Evolutionary conservation across 805 yeast genomes (phyloP), one percentile per base, ranked within the genome.

Genomic region (Nakazawaea wyomingensis): DNA sequence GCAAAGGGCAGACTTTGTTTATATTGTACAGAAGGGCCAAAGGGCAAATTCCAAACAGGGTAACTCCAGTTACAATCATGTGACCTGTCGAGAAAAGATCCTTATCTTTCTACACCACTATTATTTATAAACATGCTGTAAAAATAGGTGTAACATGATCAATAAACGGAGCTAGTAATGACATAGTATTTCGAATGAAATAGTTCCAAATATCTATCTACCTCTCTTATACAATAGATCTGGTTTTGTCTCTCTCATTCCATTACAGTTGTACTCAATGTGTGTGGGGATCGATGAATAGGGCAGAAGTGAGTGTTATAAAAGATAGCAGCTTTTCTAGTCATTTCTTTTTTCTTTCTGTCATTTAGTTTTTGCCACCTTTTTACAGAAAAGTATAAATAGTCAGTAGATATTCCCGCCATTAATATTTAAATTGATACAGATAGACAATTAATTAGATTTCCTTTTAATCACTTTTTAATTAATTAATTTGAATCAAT

Each of bases 11-110:
- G n/a, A n/a, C n/a, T n/a, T n/a, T n/a, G n/a, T n/a, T n/a, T n/a
- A n/a, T n/a, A n/a, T n/a, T n/a, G n/a, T n/a, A n/a, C n/a, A n/a
- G n/a, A 24, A 24, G 27, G 11, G 11, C 11, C 8, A 24, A 24
- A 24, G 27, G 27, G 27, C 27, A 24, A 9, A 11, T 24, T 8
- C 8, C 27, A 24, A 3, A 24, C 11, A 9, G 27, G 28, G 37
- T 34, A 21, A 22, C 41, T 13, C 17, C 5, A 9, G 35, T 11
- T 11, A 38, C 24, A 38, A 38, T 27, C 32, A 38, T 17, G 36
- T 16, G 31, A 30, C 41, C n/a, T 7, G 16, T 34, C 28, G 16
- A 34, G 27, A 34, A 16, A 34, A 21, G 27, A 9, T 24, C 27
- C 27, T 24, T 24, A 24, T 24, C 27, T 24, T 24, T 24, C 27